Conservation (phyloP, 208 protist species). For the Porcisia deanei region DNA sequence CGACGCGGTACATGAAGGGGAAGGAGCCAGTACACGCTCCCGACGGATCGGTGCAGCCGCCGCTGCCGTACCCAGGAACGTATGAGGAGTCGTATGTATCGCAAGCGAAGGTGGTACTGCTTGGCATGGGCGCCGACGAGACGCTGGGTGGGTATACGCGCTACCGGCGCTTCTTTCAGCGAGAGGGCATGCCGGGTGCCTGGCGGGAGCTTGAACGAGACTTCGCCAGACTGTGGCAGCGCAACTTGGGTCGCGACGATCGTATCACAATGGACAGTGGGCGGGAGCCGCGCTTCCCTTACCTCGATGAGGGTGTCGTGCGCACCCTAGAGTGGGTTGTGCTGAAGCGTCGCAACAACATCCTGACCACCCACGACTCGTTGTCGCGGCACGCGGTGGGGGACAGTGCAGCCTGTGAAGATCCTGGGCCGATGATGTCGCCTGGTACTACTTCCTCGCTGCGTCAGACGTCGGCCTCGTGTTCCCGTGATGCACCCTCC, state of each 20-base stretch:
- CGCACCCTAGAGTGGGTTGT: constrained; percentile 70
- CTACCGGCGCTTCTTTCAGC: constrained; percentile 87
- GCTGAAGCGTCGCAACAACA: constrained; percentile 40
- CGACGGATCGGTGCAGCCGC: constrained; percentile 1
- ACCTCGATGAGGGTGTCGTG: constrained; percentile 94
- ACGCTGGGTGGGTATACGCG: constrained; percentile 95
- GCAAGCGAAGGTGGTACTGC: constrained; percentile 84
- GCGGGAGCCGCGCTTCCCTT: constrained; percentile 92
- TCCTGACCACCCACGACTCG: constrained; percentile 12
- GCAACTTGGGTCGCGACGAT: constrained; percentile 96
- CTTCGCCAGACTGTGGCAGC: constrained; percentile 90
- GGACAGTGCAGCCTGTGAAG: not conserved
- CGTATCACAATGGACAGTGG: constrained; percentile 93
- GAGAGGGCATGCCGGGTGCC: constrained; percentile 58
- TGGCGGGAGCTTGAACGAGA: constrained; percentile 87
- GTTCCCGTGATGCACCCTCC: not conserved
- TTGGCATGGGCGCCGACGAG: constrained; percentile 96
- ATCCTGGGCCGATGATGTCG: not conserved
- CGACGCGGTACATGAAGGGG: constrained; percentile 35
- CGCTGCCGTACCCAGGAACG: constrained; percentile 34
- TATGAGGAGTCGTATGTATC: constrained; percentile 46
- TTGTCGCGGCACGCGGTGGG: not conserved
- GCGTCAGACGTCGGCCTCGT: not conserved
- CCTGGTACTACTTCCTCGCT: not conserved
- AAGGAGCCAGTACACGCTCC: constrained; percentile 5